phyloP scores from a whole-genome alignment of 345 rosid genomes.

The Aquilaria malaccensis region DNA sequence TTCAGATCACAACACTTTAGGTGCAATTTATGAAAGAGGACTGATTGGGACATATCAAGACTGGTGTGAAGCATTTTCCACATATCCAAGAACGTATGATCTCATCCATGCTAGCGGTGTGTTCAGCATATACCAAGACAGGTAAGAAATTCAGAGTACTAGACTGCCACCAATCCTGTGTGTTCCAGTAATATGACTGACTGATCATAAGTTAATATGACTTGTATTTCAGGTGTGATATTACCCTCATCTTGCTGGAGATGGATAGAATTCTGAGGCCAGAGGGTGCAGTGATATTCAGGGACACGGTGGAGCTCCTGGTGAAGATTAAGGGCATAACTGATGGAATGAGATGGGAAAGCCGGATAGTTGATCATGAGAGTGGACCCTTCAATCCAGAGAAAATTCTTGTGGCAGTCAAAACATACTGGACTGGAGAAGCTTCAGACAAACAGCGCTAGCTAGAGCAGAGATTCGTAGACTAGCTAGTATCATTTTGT shows the following conservation, averaged over 20 bases:
- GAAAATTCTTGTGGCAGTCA: conserved; percentile 84
- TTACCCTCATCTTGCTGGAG: conserved; percentile 75
- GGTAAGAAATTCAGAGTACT: conserved; percentile 30
- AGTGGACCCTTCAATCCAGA: conserved; percentile 93
- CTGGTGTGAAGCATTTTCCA: conserved; percentile 97
- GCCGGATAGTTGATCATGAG: conserved; percentile 79
- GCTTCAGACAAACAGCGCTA: conserved; percentile 23
- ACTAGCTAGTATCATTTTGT: not conserved
- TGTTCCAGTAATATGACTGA: not conserved
- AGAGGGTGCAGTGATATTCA: conserved; percentile 85
- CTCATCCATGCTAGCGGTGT: conserved; percentile 80
- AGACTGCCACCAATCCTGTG: conserved; percentile 8
- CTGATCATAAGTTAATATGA: conserved; percentile 12
- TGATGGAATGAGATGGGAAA: conserved; percentile 87
- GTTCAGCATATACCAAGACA: conserved; percentile 75
- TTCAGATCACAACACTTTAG: conserved; percentile 69
- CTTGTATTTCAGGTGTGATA: conserved; percentile 57
- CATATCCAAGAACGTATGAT: conserved; percentile 96
- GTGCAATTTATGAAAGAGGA: conserved; percentile 79
- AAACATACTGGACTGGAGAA: conserved; percentile 87
- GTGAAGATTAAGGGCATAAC: conserved; percentile 63
- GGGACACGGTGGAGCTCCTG: conserved; percentile 81
- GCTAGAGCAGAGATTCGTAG: conserved; percentile 8
- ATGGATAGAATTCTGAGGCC: conserved; percentile 96
- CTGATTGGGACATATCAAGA: conserved; percentile 83